Evolutionary conservation across 2,329 filamentous ascomycete species (phyloP).

Genomic region (Geosmithia flava): DNA sequence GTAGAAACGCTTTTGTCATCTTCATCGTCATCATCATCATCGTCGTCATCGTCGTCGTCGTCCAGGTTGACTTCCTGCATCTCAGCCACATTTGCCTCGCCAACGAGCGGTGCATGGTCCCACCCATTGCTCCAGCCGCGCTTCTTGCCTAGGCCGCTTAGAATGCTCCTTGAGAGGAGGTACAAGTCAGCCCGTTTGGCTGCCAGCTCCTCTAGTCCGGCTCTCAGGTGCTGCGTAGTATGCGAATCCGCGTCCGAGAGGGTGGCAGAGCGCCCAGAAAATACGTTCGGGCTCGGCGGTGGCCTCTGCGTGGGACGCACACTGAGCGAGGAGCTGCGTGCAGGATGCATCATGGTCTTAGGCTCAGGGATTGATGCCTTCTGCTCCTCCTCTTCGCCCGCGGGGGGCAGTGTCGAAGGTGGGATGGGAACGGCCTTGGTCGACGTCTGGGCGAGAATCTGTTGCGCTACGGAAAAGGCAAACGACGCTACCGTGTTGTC

Average conservation of each 20-base stretch:
- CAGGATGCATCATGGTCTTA: slow-evolving; percentile 60
- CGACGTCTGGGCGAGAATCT: slow-evolving; percentile 64
- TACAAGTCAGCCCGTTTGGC: slow-evolving; percentile 74
- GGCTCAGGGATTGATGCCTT: slow-evolving; percentile 53
- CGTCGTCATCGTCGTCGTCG: slow-evolving; percentile 19
- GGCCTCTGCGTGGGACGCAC: slow-evolving; percentile 23
- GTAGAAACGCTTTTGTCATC: background rate
- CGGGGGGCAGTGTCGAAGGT: slow-evolving; percentile 35
- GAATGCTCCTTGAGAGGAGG: slow-evolving; percentile 63
- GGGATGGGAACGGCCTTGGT: slow-evolving; percentile 57
- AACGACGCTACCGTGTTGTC: slow-evolving; percentile 71
- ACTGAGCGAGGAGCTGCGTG: slow-evolving; percentile 48
- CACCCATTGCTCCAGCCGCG: slow-evolving; percentile 69
- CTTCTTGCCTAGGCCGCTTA: slow-evolving; percentile 62
- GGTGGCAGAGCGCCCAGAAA: slow-evolving; percentile 31
- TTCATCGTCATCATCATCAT: slow-evolving; percentile 24
- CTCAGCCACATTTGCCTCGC: slow-evolving; percentile 27
- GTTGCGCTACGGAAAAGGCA: slow-evolving; percentile 63
- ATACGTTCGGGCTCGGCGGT: slow-evolving; percentile 37
- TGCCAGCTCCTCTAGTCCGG: slow-evolving; percentile 69
- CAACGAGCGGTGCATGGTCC: slow-evolving; percentile 43
- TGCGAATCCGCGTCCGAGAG: slow-evolving; percentile 23
- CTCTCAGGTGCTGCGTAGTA: slow-evolving; percentile 39
- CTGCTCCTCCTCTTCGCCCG: slow-evolving; percentile 34
- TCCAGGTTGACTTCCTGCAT: slow-evolving; percentile 48